These are phyloP conservation scores for Haematococcus sp. DNA, from an alignment of 139 green algal genomes.

Conservation along the genomic window DNA sequence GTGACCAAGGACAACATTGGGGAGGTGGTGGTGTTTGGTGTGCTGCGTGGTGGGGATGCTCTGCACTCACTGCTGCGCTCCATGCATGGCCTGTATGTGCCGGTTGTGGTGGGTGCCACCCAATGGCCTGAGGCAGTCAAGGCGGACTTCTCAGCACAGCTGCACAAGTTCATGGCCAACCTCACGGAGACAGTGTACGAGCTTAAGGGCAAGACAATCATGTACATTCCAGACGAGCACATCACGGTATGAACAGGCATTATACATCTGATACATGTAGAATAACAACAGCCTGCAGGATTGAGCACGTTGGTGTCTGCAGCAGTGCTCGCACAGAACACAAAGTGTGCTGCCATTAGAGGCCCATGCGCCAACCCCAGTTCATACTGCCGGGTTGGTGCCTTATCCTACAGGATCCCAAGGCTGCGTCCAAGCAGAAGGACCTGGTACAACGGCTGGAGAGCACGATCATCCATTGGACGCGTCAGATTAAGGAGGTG, in stretches of 20 bases:
- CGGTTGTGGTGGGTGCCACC: constrained; percentile 56
- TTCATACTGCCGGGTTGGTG: no score
- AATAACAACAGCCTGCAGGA: no score
- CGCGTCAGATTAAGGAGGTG: constrained; percentile 80
- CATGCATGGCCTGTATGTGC: constrained; percentile 73
- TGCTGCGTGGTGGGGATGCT: constrained; percentile 35
- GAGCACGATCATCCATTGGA: constrained; percentile 83
- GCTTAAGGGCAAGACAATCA: constrained; percentile 68
- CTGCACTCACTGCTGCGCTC: constrained; percentile 59
- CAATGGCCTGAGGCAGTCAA: constrained; percentile 74
- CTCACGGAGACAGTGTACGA: constrained; percentile 76
- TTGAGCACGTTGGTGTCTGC: no score
- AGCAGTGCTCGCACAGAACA: no score
- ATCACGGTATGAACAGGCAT: constrained; percentile 2
- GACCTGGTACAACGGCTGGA: constrained; percentile 85
- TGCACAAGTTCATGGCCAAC: constrained; percentile 80
- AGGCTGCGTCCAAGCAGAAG: constrained; percentile 73
- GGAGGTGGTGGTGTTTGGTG: constrained; percentile 48
- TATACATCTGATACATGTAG: no score
- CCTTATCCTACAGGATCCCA: constrained; percentile 38
- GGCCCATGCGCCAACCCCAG: no score
- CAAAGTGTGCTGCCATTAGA: no score
- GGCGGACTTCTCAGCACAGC: constrained; percentile 67
- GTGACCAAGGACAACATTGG: constrained; percentile 59
- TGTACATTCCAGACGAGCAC: constrained; percentile 73